phyloP scores from a whole-genome alignment of 257 asterid species.

The Solanum clarkiae region DNA sequence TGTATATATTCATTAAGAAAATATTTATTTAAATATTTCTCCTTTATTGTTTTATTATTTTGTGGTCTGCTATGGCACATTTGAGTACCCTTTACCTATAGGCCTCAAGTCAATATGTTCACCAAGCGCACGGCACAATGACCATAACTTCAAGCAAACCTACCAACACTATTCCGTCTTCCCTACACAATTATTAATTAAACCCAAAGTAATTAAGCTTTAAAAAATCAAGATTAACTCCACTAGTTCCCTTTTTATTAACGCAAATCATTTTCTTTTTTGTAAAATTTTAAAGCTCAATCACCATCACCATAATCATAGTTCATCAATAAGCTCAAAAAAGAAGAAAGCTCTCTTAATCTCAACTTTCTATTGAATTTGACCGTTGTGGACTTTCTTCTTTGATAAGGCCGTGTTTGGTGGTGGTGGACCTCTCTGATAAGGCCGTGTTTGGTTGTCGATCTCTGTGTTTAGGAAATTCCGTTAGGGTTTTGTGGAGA shows the following conservation, averaged over 20 bases:
- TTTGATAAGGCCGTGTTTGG: background rate
- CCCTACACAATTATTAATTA: background rate
- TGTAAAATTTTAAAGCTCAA: background rate
- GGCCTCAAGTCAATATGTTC: background rate
- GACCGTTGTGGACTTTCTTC: background rate
- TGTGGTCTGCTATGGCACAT: background rate
- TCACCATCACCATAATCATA: background rate
- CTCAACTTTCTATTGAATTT: background rate
- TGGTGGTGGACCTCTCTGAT: background rate
- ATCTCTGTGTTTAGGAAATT: background rate
- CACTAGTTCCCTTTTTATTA: background rate
- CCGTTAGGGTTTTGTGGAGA: conserved; percentile 8
- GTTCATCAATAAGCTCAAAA: background rate
- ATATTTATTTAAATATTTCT: background rate
- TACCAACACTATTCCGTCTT: background rate
- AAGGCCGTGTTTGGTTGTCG: background rate
- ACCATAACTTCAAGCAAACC: background rate
- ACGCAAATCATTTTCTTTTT: background rate
- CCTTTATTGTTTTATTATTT: no score
- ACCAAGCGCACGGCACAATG: background rate
- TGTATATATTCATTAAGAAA: no score
- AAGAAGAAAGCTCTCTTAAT: background rate
- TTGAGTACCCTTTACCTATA: background rate
- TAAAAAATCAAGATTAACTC: background rate
- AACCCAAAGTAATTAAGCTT: background rate